These are phyloP conservation scores for Trichoderma reesei DNA, from an alignment of 495 filamentous ascomycete genomes.

Conservation along the genomic window DNA sequence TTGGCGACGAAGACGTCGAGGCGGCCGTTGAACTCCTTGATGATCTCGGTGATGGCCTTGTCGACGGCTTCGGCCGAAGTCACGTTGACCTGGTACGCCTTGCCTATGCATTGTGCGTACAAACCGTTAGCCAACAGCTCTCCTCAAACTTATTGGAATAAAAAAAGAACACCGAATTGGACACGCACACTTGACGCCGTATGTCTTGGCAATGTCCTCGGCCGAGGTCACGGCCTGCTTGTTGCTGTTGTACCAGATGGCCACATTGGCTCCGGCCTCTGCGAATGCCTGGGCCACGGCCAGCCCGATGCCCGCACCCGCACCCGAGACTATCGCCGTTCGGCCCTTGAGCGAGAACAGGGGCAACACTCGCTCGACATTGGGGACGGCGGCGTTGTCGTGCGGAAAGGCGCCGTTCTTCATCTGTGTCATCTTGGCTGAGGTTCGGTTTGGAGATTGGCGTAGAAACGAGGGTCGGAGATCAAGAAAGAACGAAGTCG, in stretches of 20 bases:
- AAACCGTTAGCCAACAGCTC: background rate
- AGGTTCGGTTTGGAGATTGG: background rate
- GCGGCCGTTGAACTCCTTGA: conserved; percentile 61
- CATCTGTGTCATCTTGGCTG: conserved; percentile 32
- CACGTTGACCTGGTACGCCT: conserved; percentile 66
- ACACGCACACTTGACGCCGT: conserved; percentile 66
- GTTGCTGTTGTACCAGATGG: conserved; percentile 80
- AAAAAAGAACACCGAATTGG: background rate
- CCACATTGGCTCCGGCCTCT: conserved; percentile 80
- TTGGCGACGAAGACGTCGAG: conserved; percentile 78
- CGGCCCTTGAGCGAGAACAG: conserved; percentile 77
- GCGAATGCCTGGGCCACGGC: conserved; percentile 64
- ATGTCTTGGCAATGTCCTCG: conserved; percentile 59
- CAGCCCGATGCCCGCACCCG: conserved; percentile 72
- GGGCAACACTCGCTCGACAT: conserved; percentile 53
- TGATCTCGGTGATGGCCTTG: conserved; percentile 44
- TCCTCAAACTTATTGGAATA: no score
- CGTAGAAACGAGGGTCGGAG: no score
- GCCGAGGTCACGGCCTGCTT: conserved; percentile 60
- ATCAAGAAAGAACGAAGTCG: no score
- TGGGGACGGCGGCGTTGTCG: conserved; percentile 50
- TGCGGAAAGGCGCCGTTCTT: conserved; percentile 49
- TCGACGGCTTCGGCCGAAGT: conserved; percentile 49
- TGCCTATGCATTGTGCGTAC: conserved; percentile 40
- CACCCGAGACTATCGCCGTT: conserved; percentile 77